phyloP scores from a whole-genome alignment of 345 rosid species.

The Rhodamnia argentea region DNA sequence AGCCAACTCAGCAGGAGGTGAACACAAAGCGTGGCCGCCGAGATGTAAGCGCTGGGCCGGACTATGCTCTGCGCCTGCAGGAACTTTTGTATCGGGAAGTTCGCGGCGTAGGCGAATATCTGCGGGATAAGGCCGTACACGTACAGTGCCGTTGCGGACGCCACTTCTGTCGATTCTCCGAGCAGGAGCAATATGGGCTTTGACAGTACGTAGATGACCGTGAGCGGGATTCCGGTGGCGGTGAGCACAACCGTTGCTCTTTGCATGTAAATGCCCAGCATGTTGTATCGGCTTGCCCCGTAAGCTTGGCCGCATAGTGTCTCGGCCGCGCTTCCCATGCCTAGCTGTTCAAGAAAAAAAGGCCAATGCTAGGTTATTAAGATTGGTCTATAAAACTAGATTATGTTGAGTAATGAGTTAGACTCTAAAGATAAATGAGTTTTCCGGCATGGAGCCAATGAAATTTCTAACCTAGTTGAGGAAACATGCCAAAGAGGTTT shows the following conservation, averaged over 20 bases:
- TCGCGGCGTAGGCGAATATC: constrained; percentile 57
- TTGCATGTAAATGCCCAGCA: constrained; percentile 76
- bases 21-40: background rate
- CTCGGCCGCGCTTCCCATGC: constrained; percentile 92
- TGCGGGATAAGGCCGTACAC: constrained; percentile 72
- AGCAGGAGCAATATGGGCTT: constrained; percentile 44
- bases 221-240: constrained; percentile 45
- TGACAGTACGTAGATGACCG: constrained; percentile 36
- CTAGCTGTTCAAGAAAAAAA: constrained; percentile 20
- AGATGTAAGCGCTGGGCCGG: background rate
- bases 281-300: constrained; percentile 48
- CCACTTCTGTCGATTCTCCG: constrained; percentile 43
- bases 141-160: constrained; percentile 48
- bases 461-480: background rate
- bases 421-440: background rate
- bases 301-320: constrained; percentile 85
- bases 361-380: background rate
- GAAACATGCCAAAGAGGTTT: background rate
- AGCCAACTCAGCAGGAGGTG: background rate
- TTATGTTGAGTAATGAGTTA: no score
- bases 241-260: constrained; percentile 61
- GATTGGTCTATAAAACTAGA: no score
- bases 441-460: no score
- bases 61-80: constrained; percentile 57
- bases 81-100: constrained; percentile 66